These are phyloP conservation scores for Trichomonascus vanleenenianus DNA, from an alignment of 805 yeast genomes.

Conservation along the genomic window DNA sequence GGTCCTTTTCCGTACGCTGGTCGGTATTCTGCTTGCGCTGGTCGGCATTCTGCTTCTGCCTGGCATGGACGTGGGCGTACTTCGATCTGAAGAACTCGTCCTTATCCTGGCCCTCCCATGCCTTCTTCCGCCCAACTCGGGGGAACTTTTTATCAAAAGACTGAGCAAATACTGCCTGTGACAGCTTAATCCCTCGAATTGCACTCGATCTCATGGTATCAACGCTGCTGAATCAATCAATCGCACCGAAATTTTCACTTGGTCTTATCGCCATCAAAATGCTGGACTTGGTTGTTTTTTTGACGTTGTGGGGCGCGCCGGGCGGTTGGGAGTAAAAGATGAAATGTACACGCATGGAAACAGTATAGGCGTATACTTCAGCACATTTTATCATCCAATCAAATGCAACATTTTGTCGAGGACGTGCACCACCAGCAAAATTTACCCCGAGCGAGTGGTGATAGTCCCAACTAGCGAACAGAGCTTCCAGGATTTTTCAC, in stretches of 20 bases:
- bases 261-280: not conserved
- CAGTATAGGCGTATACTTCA: too few species aligned
- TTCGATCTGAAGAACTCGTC: conserved; percentile 54
- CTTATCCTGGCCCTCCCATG: conserved; percentile 66
- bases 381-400: not conserved
- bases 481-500: not conserved
- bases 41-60: conserved; percentile 26
- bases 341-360: too few species aligned
- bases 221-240: too few species aligned
- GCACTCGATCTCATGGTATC: too few species aligned
- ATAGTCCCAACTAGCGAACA: too few species aligned
- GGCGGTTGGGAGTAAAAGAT: too few species aligned
- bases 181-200: too few species aligned
- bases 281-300: too few species aligned
- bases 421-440: not conserved
- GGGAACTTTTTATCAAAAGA: conserved; percentile 41
- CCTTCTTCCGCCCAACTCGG: conserved; percentile 33
- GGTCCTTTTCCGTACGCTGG: conserved; percentile 10
- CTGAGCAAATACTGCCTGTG: too few species aligned
- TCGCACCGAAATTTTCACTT: too few species aligned
- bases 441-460: not conserved
- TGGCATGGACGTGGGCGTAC: conserved; percentile 61
- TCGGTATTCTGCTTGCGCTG: conserved; percentile 19
- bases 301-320: not conserved
- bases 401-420: not conserved